phyloP scores from a whole-genome alignment of 1,139 yeast species.

The Hansenula anomala region DNA sequence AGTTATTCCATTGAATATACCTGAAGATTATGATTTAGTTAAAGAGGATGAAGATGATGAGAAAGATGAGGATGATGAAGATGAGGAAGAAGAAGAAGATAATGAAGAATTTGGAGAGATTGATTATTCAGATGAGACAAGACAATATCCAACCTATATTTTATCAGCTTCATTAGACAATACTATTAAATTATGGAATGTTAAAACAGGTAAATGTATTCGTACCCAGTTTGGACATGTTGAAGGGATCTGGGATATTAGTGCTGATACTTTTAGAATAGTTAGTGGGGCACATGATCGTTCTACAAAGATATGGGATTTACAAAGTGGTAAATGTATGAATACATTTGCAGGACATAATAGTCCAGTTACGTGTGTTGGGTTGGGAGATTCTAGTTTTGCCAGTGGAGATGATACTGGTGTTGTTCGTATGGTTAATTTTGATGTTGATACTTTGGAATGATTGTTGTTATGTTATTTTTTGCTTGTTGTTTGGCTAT shows the following conservation, averaged over 20 bases:
- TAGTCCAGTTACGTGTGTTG: constrained; percentile 80
- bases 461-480: too few species aligned
- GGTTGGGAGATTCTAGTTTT: constrained; percentile 81
- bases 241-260: constrained; percentile 96
- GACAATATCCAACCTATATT: constrained; percentile 68
- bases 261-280: constrained; percentile 91
- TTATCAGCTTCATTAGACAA: constrained; percentile 88
- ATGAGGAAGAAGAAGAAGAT: constrained; percentile 13
- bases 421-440: constrained; percentile 73
- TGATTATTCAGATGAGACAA: constrained; percentile 22
- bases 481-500: too few species aligned
- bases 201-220: constrained; percentile 77
- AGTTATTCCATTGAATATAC: constrained; percentile 73
- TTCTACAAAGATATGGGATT: constrained; percentile 89
- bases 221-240: constrained; percentile 96
- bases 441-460: constrained; percentile 42
- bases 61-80: constrained; percentile 7
- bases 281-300: constrained; percentile 94
- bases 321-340: constrained; percentile 89
- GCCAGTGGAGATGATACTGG: constrained; percentile 92
- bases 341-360: constrained; percentile 81
- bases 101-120: constrained; percentile 17
- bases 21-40: constrained; percentile 31
- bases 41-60: constrained; percentile 27
- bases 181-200: constrained; percentile 92